Percentiles rank a stretch among this genome's conserved stretches.
Evolutionary conservation across 495 filamentous ascomycete species (phyloP).

Genomic region (Melanomma pulvis-pyrius): DNA sequence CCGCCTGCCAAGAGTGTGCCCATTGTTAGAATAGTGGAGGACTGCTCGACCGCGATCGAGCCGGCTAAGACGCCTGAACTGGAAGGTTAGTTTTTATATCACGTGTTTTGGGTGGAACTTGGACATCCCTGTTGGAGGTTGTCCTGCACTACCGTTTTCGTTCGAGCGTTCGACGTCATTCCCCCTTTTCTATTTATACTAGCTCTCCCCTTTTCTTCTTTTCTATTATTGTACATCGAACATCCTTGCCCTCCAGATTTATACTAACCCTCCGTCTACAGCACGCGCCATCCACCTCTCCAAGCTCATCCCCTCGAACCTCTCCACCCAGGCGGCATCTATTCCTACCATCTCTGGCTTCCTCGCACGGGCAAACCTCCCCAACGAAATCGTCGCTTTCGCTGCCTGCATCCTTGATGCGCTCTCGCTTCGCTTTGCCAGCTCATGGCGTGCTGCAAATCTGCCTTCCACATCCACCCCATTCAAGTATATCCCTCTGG

Average conservation of each 20-base stretch:
- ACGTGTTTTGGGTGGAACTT: not conserved
- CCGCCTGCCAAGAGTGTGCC: not conserved
- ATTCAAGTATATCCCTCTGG: not conserved
- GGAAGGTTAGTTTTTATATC: constrained; percentile 28
- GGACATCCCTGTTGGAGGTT: not conserved
- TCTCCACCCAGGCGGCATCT: constrained; percentile 16
- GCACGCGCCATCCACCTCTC: constrained; percentile 31
- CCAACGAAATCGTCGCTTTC: constrained; percentile 33
- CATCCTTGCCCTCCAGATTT: too few relatives aligned
- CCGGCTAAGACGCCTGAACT: constrained; percentile 12
- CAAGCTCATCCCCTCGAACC: constrained; percentile 36
- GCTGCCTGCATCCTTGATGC: constrained; percentile 38
- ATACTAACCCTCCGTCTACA: constrained; percentile 13
- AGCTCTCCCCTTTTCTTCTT: not conserved
- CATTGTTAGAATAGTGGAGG: not conserved
- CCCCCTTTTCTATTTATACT: not conserved
- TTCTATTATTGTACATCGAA: not conserved
- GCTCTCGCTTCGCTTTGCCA: constrained; percentile 26
- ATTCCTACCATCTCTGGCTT: constrained; percentile 9
- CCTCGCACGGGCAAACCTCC: constrained; percentile 33
- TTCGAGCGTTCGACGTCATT: not conserved
- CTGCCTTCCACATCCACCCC: not conserved
- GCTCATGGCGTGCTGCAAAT: constrained; percentile 11
- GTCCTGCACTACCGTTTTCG: not conserved
- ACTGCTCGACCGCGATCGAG: not conserved